Percentiles rank a stretch among this genome's conserved stretches.
Evolutionary conservation across 75 land plant genomes (phyloP).

Genomic region (Cupressus sempervirens): DNA sequence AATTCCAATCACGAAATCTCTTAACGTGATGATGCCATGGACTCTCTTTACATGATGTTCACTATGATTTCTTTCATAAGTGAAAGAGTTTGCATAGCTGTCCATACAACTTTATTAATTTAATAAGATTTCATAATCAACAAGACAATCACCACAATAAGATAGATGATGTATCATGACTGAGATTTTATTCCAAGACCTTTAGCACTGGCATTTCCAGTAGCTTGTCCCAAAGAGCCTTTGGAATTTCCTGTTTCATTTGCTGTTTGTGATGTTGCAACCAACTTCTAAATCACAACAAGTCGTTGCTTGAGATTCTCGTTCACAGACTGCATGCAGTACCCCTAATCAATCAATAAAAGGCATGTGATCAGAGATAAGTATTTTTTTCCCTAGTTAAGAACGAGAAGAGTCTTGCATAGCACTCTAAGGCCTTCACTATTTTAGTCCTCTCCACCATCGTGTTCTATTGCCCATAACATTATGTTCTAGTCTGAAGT

Average conservation of each 20-base stretch:
- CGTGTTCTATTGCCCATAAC: too few relatives aligned
- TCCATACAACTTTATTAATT: too few relatives aligned
- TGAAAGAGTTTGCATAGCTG: too few relatives aligned
- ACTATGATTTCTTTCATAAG: too few relatives aligned
- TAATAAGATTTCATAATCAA: too few relatives aligned
- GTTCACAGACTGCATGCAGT: slow-evolving; percentile 45
- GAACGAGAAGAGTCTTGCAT: slow-evolving; percentile 13
- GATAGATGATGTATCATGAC: too few relatives aligned
- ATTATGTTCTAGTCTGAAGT: too few relatives aligned
- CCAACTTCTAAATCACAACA: slow-evolving; percentile 57
- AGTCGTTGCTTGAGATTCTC: slow-evolving; percentile 86
- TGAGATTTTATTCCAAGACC: background rate
- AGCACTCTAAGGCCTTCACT: background rate
- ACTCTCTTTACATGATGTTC: too few relatives aligned
- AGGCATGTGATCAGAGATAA: background rate
- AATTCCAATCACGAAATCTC: too few relatives aligned
- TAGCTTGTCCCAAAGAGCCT: slow-evolving; percentile 22
- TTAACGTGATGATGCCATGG: too few relatives aligned
- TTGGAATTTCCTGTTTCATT: slow-evolving; percentile 30
- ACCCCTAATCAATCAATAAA: slow-evolving; percentile 16
- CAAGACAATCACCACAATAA: too few relatives aligned
- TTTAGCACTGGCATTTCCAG: slow-evolving; percentile 9
- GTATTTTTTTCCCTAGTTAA: slow-evolving; percentile 11
- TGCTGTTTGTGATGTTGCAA: slow-evolving; percentile 18
- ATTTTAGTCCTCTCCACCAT: too few relatives aligned